These are phyloP conservation scores for Neonectria sp. DNA, from an alignment of 2,329 filamentous ascomycete genomes.

Conservation along the genomic window DNA sequence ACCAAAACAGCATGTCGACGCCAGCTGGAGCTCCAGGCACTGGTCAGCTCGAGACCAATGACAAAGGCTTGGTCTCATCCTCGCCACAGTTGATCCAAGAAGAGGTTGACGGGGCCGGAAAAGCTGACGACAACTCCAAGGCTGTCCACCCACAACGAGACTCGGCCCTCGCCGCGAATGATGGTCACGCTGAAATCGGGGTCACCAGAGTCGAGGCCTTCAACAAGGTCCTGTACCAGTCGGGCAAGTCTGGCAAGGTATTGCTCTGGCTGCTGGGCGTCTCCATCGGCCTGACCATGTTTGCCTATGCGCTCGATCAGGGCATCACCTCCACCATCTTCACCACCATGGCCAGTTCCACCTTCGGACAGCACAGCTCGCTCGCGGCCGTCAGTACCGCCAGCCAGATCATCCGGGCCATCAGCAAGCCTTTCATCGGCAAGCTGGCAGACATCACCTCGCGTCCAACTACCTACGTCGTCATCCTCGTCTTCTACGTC, in stretches of 20 bases:
- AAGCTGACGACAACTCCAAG: background rate
- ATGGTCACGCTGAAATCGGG: constrained; percentile 42
- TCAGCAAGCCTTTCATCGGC: constrained; percentile 57
- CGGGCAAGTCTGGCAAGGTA: constrained; percentile 52
- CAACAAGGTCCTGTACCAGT: constrained; percentile 58
- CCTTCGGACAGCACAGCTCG: constrained; percentile 51
- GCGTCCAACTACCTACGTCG: constrained; percentile 56
- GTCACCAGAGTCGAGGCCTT: constrained; percentile 56
- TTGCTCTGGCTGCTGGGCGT: constrained; percentile 54
- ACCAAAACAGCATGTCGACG: constrained; percentile 7
- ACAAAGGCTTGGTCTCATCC: background rate
- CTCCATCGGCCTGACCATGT: constrained; percentile 56
- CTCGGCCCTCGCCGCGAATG: background rate
- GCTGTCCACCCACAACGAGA: background rate
- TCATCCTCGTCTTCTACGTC: constrained; percentile 57
- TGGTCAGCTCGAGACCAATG: background rate
- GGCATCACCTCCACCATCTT: constrained; percentile 55
- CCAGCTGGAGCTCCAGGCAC: constrained; percentile 11
- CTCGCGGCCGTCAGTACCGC: constrained; percentile 52
- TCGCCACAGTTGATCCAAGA: background rate
- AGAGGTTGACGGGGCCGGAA: background rate
- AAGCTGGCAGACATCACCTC: constrained; percentile 57
- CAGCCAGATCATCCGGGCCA: constrained; percentile 55
- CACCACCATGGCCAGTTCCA: constrained; percentile 52
- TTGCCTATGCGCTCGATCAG: constrained; percentile 56